These are phyloP conservation scores for Candida sakaeoensis DNA, from an alignment of 805 yeast species.

Conservation along the genomic window DNA sequence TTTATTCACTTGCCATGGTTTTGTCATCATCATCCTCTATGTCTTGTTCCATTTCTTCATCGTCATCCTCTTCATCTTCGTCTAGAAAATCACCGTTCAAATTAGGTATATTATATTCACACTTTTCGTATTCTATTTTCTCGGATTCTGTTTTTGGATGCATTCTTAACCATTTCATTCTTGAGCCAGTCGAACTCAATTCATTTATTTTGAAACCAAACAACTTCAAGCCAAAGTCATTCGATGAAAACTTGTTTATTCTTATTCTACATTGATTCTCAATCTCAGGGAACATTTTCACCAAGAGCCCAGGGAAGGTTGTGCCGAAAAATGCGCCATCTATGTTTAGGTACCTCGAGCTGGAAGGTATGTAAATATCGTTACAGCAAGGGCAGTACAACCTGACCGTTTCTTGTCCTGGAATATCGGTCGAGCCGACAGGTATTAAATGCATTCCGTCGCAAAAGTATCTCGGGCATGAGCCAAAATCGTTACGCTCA, in stretches of 20 bases:
- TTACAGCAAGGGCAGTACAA: constrained; percentile 92
- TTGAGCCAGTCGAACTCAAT: constrained; percentile 74
- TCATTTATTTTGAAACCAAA: constrained; percentile 87
- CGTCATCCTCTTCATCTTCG: constrained; percentile 21
- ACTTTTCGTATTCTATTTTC: constrained; percentile 55
- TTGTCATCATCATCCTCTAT: constrained; percentile 35
- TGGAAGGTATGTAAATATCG: constrained; percentile 84
- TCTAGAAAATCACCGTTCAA: constrained; percentile 23
- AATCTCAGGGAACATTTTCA: constrained; percentile 88
- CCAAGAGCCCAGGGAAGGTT: constrained; percentile 87
- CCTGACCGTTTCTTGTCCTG: constrained; percentile 89
- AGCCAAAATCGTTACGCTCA: constrained; percentile 84
- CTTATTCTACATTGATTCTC: constrained; percentile 69
- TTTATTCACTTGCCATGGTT: constrained; percentile 41
- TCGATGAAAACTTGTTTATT: constrained; percentile 43
- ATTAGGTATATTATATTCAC: constrained; percentile 58
- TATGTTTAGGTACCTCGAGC: constrained; percentile 79
- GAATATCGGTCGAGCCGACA: constrained; percentile 84
- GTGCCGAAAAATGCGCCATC: constrained; percentile 99
- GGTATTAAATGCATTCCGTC: constrained; percentile 89
- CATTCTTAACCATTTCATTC: constrained; percentile 92
- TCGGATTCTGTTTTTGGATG: constrained; percentile 64
- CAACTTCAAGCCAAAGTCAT: constrained; percentile 65
- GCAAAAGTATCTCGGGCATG: constrained; percentile 86
- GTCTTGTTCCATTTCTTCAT: constrained; percentile 21